These are phyloP conservation scores for Penicillium nordicum DNA, from an alignment of 2,329 filamentous ascomycete species.

Conservation along the genomic window DNA sequence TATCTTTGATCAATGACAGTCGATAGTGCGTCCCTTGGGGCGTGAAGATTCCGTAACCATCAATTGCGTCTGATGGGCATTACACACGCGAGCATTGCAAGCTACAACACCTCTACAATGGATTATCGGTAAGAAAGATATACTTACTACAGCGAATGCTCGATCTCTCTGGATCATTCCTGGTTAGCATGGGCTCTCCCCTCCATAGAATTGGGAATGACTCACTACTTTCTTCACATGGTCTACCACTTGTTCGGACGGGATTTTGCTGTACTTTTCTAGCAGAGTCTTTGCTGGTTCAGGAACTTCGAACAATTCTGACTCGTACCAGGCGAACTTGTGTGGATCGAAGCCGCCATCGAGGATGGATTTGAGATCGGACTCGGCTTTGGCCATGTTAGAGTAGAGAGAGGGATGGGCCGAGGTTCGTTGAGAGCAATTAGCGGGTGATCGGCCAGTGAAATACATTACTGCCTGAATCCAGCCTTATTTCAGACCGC, in stretches of 20 bases:
- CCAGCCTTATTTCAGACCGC: too few relatives aligned
- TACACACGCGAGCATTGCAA: background rate
- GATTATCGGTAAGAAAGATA: background rate
- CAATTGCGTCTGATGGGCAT: background rate
- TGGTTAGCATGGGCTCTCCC: background rate
- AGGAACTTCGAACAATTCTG: slow-evolving; percentile 10
- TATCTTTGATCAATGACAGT: background rate
- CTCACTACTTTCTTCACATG: slow-evolving; percentile 21
- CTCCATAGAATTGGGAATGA: background rate
- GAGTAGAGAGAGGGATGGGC: background rate
- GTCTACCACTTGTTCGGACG: slow-evolving; percentile 10
- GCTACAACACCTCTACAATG: background rate
- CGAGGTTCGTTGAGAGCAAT: background rate
- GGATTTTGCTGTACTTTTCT: slow-evolving; percentile 19
- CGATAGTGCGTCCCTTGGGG: too few relatives aligned
- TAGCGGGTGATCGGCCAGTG: too few relatives aligned
- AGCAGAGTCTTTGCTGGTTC: slow-evolving; percentile 18
- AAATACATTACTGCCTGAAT: too few relatives aligned
- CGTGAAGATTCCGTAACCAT: background rate
- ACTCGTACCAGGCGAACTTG: slow-evolving; percentile 19
- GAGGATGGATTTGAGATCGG: slow-evolving; percentile 12
- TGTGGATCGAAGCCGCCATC: slow-evolving; percentile 9
- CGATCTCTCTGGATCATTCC: slow-evolving; percentile 15
- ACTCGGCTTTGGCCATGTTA: slow-evolving; percentile 15
- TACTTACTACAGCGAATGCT: slow-evolving; percentile 19